Evolutionary conservation across 257 asterid species (phyloP), one percentile per base, ranked within the genome.

Genomic region (Apocynum venetum): DNA sequence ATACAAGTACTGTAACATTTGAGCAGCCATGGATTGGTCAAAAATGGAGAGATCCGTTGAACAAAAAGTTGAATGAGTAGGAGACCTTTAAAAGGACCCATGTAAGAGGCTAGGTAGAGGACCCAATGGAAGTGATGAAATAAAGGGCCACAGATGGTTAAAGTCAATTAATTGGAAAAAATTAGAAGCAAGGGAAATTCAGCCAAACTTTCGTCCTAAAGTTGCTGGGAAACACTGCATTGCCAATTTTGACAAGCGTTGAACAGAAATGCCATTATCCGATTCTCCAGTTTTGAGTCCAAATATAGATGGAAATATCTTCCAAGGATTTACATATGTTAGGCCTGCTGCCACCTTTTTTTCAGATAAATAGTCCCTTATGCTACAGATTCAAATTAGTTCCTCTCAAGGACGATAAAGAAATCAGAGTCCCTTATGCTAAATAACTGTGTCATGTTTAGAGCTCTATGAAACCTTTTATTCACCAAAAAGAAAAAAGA

Each of bases 241-340:
- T 57, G 88, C 92, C 19, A 88, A 88, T 79, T 86, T 88, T 56
- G 87, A 83, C 0, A 78, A 77, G 84, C 79, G 87, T 25, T 89
- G 84, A 83, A 89, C 92, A 1, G 88, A 89, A 11, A 89, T 89
- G 94, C 72, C 94, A 4, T 57, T 86, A 75, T 71, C 79, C 0
- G 91, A 89, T 80, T 89, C 93, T 66, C 93, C 91, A 17, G 84
- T 80, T 83, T 81, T 91, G 36, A 89, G 90, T 78, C 93, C 93
- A 36, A 88, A 80, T 70, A 71, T 49, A 31, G 85, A 75, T 3
- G 85, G 75, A 0, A 83, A 86, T 74, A 73, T 43, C 73, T 89
- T 89, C 57, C 74, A 48, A 57, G 91, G 93, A 52, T 87, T 87
- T 81, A 81, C 88, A 70, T 87, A 86, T 48, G 91, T 77, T 38